Percentiles rank a stretch among this genome's conserved stretches.
phyloP scores from a whole-genome alignment of 257 asterid species.

The Striga asiatica region DNA sequence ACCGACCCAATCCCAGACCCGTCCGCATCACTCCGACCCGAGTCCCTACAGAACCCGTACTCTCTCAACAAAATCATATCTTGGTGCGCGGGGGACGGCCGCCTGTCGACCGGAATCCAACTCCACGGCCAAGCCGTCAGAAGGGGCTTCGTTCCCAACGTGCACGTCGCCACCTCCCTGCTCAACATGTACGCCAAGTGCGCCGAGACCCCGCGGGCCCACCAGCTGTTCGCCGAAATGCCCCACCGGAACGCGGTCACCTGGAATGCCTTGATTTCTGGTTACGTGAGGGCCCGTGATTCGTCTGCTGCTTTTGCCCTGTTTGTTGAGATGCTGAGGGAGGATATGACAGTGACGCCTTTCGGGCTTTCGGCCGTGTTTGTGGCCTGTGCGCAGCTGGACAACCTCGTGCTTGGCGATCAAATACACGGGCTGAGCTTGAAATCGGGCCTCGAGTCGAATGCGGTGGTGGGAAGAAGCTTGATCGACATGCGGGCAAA shows the following conservation, averaged over 20 bases:
- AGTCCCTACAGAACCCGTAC: constrained; percentile 20
- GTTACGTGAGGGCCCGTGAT: constrained; percentile 28
- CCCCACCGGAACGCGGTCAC: constrained; percentile 33
- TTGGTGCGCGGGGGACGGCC: constrained; percentile 26
- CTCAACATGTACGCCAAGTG: constrained; percentile 38
- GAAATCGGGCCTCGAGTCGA: constrained; percentile 33
- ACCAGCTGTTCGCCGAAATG: constrained; percentile 45
- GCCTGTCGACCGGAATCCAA: constrained; percentile 26
- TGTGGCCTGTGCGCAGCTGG: constrained; percentile 38
- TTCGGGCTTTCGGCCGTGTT: constrained; percentile 34
- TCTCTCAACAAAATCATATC: constrained; percentile 35
- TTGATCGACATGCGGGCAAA: constrained; percentile 55
- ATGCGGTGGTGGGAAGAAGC: constrained; percentile 47
- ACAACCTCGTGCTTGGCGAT: constrained; percentile 31
- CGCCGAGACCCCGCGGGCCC: constrained; percentile 17
- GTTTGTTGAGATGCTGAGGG: constrained; percentile 35
- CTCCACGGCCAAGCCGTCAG: constrained; percentile 36
- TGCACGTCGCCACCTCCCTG: constrained; percentile 38
- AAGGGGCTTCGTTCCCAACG: constrained; percentile 37
- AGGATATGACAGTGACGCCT: constrained; percentile 26
- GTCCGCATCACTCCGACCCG: constrained; percentile 18
- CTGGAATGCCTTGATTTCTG: constrained; percentile 46
- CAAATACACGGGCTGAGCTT: constrained; percentile 47
- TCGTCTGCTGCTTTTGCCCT: constrained; percentile 21
- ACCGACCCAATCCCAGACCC: constrained; percentile 4